Conservation (phyloP, 139 green algal genomes). For the Chlamydomonas asymmetrica region DNA sequence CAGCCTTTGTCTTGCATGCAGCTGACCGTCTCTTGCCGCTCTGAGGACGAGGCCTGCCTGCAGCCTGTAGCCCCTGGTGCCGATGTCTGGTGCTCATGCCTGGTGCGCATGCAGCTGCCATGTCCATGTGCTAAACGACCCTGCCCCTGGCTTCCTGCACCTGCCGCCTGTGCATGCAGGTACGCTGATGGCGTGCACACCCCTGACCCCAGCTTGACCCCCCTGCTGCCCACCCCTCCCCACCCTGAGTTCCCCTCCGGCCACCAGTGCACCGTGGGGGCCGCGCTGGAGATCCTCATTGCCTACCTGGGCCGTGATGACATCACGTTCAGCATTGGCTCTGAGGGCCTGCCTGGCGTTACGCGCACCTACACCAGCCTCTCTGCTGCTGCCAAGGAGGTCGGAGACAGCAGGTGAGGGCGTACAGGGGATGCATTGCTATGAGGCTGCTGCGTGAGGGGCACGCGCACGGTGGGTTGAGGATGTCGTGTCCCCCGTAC, state of each 20-base stretch:
- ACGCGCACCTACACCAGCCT: slow-evolving; percentile 30
- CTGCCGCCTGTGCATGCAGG: background rate
- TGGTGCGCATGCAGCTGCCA: background rate
- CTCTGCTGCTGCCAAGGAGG: background rate
- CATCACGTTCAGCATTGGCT: slow-evolving; percentile 18
- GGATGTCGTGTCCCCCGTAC: no score
- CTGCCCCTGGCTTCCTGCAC: background rate
- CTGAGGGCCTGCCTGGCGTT: background rate
- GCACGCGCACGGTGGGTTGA: no score
- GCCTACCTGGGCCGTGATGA: slow-evolving; percentile 1
- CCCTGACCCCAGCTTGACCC: slow-evolving; percentile 24
- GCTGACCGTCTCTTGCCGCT: no score
- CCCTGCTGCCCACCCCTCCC: slow-evolving; percentile 32
- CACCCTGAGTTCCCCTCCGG: slow-evolving; percentile 44
- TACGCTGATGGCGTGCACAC: background rate
- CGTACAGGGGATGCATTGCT: no score
- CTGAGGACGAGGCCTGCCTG: no score
- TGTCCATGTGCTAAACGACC: background rate
- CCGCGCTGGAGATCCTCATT: slow-evolving; percentile 1
- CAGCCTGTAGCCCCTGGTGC: background rate
- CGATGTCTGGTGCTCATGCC: background rate
- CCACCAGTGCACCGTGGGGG: slow-evolving; percentile 22
- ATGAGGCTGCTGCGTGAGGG: no score
- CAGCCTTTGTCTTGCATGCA: background rate
- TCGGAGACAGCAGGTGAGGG: slow-evolving; percentile 5